Evolutionary conservation across 768 basidiomycete species (phyloP), one percentile per base, ranked within the genome.

Genomic region (Amanita fuliginea): DNA sequence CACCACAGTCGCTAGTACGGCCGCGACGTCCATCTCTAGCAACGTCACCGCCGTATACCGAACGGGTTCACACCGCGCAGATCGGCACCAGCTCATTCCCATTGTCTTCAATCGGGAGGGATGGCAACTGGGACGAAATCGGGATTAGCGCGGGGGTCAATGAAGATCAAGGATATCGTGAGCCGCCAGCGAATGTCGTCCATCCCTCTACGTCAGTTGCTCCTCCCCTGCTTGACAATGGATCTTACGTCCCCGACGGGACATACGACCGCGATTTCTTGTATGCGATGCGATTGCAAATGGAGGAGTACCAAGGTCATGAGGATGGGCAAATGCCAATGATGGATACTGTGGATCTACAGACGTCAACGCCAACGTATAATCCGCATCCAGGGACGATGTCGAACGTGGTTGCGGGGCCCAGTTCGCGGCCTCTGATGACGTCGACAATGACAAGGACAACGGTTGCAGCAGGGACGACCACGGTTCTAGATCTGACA

Each of bases 261-360:
- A 39, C 36, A 16, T 19, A 39, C 32, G 19, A 39, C n/a, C n/a
- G 6, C 8, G 47, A 48, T 26, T 24, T 16, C 19, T 24, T 40
- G 16, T 48, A 48, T 28, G 47, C 47, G 7, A 30, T 48, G 14
- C 18, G 3, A 18, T 48, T 48, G 19, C 47, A 48, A 16, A 48
- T 48, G 19, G 36, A 37, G 24, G 47, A 48, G 24, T 28, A 28
- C 19, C 22, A 28, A 30, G 39, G 33, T 9, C 11, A 26, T 5
- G 28, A 18, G 21, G 47, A 48, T 10, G 47, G 4, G 30, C 36
- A 48, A 19, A 39, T 48, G 22, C n/a, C 19, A 16, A 45, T 11
- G 11, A n/a, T 22, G 21, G 33, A 18, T 6, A 9, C 14, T 4
- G 18, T 18, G 8, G 18, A 18, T 22, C 34, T 11, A n/a, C 11